Base-by-base conservation (phyloP, 225 moss, liverwort and hornwort species). In the Pseudisothecium myosuroides region DNA sequence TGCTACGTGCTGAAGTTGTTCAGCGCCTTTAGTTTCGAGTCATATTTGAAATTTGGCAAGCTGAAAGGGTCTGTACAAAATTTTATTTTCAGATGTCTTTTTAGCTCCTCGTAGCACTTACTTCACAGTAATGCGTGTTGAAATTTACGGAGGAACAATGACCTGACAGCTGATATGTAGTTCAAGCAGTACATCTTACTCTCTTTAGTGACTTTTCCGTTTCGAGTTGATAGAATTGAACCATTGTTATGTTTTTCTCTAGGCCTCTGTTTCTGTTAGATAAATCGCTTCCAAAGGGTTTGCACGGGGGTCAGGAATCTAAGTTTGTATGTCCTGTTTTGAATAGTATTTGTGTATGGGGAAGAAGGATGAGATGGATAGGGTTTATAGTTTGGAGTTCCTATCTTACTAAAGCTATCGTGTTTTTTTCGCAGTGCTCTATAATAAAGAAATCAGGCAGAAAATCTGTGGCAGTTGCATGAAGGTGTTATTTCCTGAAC, bases 381-480 rank as follows among this genome's bases (percentile, higher is more conserved):
- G 81, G 81, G n/a, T 49, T 47, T 63, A 22, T n/a, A 52, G 37
- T n/a, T 26, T 85, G 19, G 68, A 61, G 18, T 85, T 77, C 5
- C 36, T 55, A 39, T 34, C 24, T 55, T 56, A 56, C 65, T 50
- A 15, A 72, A 66, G 36, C 17, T 23, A 69, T 39, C 18, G 52
- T 5, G 20, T 4, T 32, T 34, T 81, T 67, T 67, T 84, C 43
- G 41, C 92, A 92, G 90, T 71, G 47, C 78, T 43, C 65, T 83
- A 56, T 27, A 56, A 59, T 47, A 56, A 52, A 80, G 60, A 32
- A 78, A 80, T 52, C 83, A 86, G 80, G 43, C 20, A 34, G 79
- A 67, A 66, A 82, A 86, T 9, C 88, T 67, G 88, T 80, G 82
- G 78, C 88, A 90, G 83, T 88, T 91, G 89, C 77, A 91, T 89